Conservation (phyloP, 2,329 filamentous ascomycete species). For the Diplodia intermedia region DNA sequence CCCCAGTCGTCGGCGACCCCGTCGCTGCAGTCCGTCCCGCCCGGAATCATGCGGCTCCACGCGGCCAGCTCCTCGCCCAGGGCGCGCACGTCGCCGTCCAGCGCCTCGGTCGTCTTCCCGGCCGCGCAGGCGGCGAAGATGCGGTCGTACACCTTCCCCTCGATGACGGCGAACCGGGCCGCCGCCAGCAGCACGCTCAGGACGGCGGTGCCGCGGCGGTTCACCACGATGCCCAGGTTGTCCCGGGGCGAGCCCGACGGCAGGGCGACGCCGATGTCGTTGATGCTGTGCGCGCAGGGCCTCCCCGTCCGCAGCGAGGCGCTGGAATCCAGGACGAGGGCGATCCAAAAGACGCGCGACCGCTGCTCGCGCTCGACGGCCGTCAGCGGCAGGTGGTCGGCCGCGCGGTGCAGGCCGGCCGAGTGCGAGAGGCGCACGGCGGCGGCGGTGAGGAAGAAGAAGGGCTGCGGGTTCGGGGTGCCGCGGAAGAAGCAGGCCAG, state of each 20-base stretch:
- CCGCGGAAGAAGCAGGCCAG: conserved; percentile 26
- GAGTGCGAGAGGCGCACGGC: conserved; percentile 20
- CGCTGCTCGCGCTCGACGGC: conserved; percentile 14
- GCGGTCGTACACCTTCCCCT: conserved; percentile 3
- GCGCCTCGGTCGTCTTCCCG: not conserved
- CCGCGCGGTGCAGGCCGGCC: not conserved
- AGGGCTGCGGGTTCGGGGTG: conserved; percentile 12
- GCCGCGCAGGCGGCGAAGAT: not conserved
- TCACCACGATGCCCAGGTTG: conserved; percentile 8
- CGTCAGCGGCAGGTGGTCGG: not conserved
- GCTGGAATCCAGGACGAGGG: not conserved
- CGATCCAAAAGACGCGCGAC: conserved; percentile 20
- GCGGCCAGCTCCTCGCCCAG: conserved; percentile 1
- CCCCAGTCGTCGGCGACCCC: not conserved
- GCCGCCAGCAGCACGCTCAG: not conserved
- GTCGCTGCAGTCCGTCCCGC: not conserved
- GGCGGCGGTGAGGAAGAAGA: conserved; percentile 22
- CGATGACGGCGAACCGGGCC: not conserved
- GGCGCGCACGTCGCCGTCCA: not conserved
- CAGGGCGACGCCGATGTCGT: conserved; percentile 9
- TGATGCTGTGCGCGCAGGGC: conserved; percentile 14
- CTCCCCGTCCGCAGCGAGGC: conserved; percentile 8
- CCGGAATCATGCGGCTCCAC: not conserved
- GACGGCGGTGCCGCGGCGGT: not conserved
- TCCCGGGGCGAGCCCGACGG: not conserved